Base-by-base conservation (phyloP, 225 moss, liverwort and hornwort species). In the Straminergon stramineum region DNA sequence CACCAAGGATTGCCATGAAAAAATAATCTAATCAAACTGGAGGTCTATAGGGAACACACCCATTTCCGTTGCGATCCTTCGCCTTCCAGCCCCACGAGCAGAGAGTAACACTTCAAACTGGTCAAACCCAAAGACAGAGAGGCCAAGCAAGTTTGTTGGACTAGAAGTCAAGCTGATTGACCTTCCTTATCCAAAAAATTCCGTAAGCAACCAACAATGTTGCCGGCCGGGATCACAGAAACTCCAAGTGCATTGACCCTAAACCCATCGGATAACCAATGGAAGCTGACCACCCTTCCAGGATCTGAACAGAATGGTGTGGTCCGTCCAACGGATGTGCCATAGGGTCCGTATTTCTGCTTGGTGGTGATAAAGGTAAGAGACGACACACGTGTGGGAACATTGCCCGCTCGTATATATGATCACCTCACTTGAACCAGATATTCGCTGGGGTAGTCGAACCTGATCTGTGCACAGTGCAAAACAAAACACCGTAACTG, bases 181-280 rank as follows among this genome's bases (percentile, higher is more conserved):
- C 27, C 43, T 24, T 41, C 71, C 26, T 26, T 1, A 2, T 15
- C 15, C 41, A 41, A 41, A 71, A 71, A 71, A 0, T 15, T 73
- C 16, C 73, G 27, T 9, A 73, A 43, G 73, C 73, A 73, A 16
- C 2, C 43, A 16, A 73, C 73, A 73, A 73, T 73, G 43, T 15
- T 43, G 26, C 3, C 26, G 16, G n/a, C n/a, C n/a, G 14, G 15
- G 5, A 73, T 73, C 73, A 41, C 73, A 8, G 2, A 43, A 71
- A 43, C 43, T 27, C 2, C 9, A 27, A 43, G 43, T 41, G 24
- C 4, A 8, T n/a, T n/a, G n/a, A n/a, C n/a, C n/a, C n/a, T n/a
- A n/a, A 1, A 11, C 12, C 0, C 13, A 24, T 22, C 22, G 34
- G 1, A 18, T 4, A 5, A 7, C 37, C n/a, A 70, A 5, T 4